These are phyloP conservation scores for Amphichorda felina DNA, from an alignment of 2,329 filamentous ascomycete genomes.

Conservation along the genomic window DNA sequence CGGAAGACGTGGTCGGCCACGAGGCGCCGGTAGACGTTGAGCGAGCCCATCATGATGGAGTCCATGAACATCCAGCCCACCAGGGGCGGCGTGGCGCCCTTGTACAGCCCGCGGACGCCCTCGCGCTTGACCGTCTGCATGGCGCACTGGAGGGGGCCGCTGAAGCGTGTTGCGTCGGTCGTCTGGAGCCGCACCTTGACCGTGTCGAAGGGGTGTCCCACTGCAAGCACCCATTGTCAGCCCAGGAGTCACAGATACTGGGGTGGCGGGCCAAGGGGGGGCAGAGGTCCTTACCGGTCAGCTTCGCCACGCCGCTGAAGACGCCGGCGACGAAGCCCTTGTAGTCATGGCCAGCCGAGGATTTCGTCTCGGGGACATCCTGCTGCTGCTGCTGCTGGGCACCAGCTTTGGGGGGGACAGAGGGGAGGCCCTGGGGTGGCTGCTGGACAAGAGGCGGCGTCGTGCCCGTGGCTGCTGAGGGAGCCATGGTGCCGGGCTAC, in stretches of 20 bases:
- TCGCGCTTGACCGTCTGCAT: slow-evolving; percentile 77
- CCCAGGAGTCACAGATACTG: not conserved
- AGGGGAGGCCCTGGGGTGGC: too few relatives aligned
- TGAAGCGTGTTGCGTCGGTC: slow-evolving; percentile 74
- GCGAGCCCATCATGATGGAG: slow-evolving; percentile 74
- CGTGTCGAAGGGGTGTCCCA: slow-evolving; percentile 79
- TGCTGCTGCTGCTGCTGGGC: not conserved
- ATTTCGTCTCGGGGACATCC: not conserved
- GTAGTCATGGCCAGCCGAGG: slow-evolving; percentile 42
- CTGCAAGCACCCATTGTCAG: slow-evolving; percentile 16
- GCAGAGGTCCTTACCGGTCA: slow-evolving; percentile 49
- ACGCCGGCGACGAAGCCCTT: slow-evolving; percentile 97
- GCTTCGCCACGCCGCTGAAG: slow-evolving; percentile 86
- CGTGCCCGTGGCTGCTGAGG: too few relatives aligned
- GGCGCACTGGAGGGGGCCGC: slow-evolving; percentile 76
- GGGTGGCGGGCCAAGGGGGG: not conserved
- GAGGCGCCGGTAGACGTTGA: slow-evolving; percentile 80
- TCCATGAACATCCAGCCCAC: slow-evolving; percentile 99
- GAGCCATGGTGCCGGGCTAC: too few relatives aligned
- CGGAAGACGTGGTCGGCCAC: slow-evolving; percentile 72
- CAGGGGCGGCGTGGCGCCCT: slow-evolving; percentile 82
- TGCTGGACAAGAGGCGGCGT: too few relatives aligned
- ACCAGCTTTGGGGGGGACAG: too few relatives aligned
- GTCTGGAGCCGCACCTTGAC: slow-evolving; percentile 96
- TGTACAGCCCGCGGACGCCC: slow-evolving; percentile 78